A percentile compares a stretch with the other conserved stretches of the same genome.
phyloP scores from a whole-genome alignment of 352 stramenopile genomes.

The Phytophthora cryptogea region DNA sequence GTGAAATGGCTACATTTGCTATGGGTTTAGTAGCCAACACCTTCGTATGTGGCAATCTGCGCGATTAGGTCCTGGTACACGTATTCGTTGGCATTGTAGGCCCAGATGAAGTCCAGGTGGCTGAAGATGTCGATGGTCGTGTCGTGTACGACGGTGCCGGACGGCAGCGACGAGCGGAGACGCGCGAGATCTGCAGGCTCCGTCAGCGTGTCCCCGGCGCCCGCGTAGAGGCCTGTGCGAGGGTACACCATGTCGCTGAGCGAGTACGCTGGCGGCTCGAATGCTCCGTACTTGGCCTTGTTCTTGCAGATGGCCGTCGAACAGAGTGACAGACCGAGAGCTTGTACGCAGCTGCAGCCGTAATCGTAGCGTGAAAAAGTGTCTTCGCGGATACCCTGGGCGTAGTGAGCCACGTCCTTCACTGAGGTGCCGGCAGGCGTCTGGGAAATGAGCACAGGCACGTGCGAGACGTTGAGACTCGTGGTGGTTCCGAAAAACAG shows the following conservation, averaged over 20 bases:
- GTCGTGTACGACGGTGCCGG: slow-evolving; percentile 40
- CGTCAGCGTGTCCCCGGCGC: slow-evolving; percentile 37
- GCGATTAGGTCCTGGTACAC: slow-evolving; percentile 49
- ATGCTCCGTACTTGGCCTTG: slow-evolving; percentile 47
- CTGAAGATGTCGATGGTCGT: slow-evolving; percentile 42
- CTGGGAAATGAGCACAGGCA: slow-evolving; percentile 54
- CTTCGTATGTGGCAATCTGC: slow-evolving; percentile 41
- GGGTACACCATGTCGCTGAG: slow-evolving; percentile 40
- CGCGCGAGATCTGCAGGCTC: slow-evolving; percentile 31
- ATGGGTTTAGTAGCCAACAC: slow-evolving; percentile 29
- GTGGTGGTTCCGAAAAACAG: slow-evolving; percentile 41
- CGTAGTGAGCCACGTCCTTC: slow-evolving; percentile 55
- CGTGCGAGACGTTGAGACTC: slow-evolving; percentile 48
- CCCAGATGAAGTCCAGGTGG: slow-evolving; percentile 60
- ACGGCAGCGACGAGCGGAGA: slow-evolving; percentile 37
- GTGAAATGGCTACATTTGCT: slow-evolving; percentile 1
- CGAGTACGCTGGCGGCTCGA: slow-evolving; percentile 39
- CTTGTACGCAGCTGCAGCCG: slow-evolving; percentile 37
- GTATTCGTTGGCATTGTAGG: slow-evolving; percentile 38
- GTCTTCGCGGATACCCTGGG: slow-evolving; percentile 48
- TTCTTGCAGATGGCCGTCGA: slow-evolving; percentile 42
- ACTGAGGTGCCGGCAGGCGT: slow-evolving; percentile 49
- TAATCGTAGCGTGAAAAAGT: slow-evolving; percentile 53
- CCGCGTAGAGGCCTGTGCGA: slow-evolving; percentile 39
- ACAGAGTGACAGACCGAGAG: slow-evolving; percentile 39